Base-by-base conservation (phyloP, 2,329 filamentous ascomycete species). In the Penicillium sp. region DNA sequence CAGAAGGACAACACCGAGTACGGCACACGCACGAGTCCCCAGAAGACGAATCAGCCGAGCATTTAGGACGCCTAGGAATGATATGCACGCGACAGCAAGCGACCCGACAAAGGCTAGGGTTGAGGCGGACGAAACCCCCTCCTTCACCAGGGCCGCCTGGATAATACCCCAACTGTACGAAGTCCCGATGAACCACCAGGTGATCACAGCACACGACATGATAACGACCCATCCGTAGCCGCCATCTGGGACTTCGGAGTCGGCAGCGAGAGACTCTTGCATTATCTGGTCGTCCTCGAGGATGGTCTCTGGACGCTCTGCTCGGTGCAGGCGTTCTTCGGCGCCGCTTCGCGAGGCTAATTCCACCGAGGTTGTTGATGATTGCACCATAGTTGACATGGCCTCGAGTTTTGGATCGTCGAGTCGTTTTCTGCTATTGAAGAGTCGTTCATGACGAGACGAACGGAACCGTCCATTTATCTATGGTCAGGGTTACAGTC, bases 101-200 rank as follows among this genome's bases (percentile, higher is more conserved):
- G 83, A 85, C 2, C 86, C 86, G 3, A 89, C 83, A 64, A 88
- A 89, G 2, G 85, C 83, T 23, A 89, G 75, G 0, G 83, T 86
- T 0, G 82, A 82, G 0, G 85, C 78, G 0, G 79, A 79, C 0
- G 80, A 79, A 1, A 87, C 73, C 26, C 71, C 70, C 9, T 81
- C 74, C 38, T 82, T 73, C 3, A 87, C 81, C 1, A 89, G 78
- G 0, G 82, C 85, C 4, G 80, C 79, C 72, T 90, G 87, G 51
- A 88, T 75, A 0, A 90, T 81, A 26, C 86, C 87, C 86, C 86
- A 89, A 64, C 80, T 81, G 68, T 86, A 87, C 7, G 80, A 80
- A 0, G 81, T 84, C 55, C 86, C 86, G 53, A 84, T 81, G 56
- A 83, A 79, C 85, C 84, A 86, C 77, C 85, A 88, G 2, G 82